Evolutionary conservation across 169 alveolate genomes (phyloP).

Genomic region (Plasmodium fragile): DNA sequence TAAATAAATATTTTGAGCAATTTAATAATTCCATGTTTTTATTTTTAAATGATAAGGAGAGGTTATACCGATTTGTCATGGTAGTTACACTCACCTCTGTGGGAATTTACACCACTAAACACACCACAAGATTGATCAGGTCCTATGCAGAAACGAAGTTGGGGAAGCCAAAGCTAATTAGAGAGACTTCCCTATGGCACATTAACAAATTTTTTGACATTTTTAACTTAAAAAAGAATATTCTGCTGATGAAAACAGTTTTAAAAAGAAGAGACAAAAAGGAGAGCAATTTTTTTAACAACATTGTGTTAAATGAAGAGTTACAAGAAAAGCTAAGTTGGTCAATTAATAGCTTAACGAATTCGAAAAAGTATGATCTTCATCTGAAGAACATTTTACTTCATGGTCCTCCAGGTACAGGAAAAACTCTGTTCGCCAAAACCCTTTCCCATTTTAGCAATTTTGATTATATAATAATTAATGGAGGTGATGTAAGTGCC

Average conservation of each 20-base stretch:
- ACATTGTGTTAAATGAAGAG: constrained; percentile 91
- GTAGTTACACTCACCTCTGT: constrained; percentile 54
- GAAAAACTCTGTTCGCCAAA: constrained; percentile 95
- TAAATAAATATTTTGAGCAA: constrained; percentile 87
- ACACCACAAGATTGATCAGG: constrained; percentile 61
- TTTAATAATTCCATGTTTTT: constrained; percentile 85
- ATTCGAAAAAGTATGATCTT: constrained; percentile 91
- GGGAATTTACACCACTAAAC: constrained; percentile 70
- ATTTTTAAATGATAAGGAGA: constrained; percentile 84
- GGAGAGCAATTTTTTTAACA: constrained; percentile 83
- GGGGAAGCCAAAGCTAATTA: constrained; percentile 92
- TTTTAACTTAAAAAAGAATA: constrained; percentile 42
- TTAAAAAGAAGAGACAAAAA: neutral
- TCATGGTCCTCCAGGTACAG: constrained; percentile 98
- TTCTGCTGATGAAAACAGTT: neutral
- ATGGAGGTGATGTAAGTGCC: constrained; percentile 99
- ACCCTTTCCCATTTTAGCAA: constrained; percentile 94
- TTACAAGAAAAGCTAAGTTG: constrained; percentile 92
- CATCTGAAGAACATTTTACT: constrained; percentile 94
- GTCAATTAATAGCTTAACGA: constrained; percentile 95
- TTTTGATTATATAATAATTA: constrained; percentile 94
- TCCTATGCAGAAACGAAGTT: constrained; percentile 81
- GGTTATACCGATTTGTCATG: constrained; percentile 79
- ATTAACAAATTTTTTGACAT: constrained; percentile 78
- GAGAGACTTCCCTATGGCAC: constrained; percentile 92